These are phyloP conservation scores for Herpotrichia juniperi DNA, from an alignment of 2,329 filamentous ascomycete genomes.

Conservation along the genomic window DNA sequence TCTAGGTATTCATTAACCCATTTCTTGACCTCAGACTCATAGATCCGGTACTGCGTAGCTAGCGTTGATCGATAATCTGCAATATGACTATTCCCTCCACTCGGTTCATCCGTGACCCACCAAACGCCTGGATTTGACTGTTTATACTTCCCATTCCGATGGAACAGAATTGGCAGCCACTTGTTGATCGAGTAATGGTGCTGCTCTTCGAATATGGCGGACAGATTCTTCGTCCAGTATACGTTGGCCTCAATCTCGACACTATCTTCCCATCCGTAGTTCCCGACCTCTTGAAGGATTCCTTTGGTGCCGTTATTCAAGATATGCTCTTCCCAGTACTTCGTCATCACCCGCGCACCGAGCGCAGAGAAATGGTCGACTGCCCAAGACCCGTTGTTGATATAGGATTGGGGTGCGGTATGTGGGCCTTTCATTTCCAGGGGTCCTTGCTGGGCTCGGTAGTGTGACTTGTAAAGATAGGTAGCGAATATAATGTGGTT, in stretches of 20 bases:
- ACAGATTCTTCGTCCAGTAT: constrained; percentile 47
- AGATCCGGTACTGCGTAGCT: constrained; percentile 34
- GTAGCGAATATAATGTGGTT: constrained; percentile 34
- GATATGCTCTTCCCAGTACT: constrained; percentile 50
- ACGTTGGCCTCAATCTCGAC: constrained; percentile 40
- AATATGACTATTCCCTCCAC: constrained; percentile 20
- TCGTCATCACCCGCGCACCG: constrained; percentile 43
- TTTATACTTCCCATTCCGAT: constrained; percentile 20
- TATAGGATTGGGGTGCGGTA: constrained; percentile 23
- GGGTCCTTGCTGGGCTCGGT: constrained; percentile 37
- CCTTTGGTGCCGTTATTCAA: constrained; percentile 37
- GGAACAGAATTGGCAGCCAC: constrained; percentile 43
- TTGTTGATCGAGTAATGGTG: constrained; percentile 43
- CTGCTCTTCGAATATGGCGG: constrained; percentile 32
- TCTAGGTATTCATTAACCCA: constrained; percentile 42
- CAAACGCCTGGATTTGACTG: constrained; percentile 12
- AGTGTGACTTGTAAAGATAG: constrained; percentile 33
- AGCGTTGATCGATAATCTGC: constrained; percentile 19
- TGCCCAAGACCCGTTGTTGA: constrained; percentile 45
- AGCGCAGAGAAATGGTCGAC: constrained; percentile 48
- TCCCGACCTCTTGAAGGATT: constrained; percentile 40
- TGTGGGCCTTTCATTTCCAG: constrained; percentile 23
- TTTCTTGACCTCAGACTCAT: constrained; percentile 33
- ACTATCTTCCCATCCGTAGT: constrained; percentile 39
- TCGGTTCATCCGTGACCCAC: constrained; percentile 18